These are phyloP conservation scores for Sporothrix phasma DNA, from an alignment of 2,329 filamentous ascomycete species.

Conservation along the genomic window DNA sequence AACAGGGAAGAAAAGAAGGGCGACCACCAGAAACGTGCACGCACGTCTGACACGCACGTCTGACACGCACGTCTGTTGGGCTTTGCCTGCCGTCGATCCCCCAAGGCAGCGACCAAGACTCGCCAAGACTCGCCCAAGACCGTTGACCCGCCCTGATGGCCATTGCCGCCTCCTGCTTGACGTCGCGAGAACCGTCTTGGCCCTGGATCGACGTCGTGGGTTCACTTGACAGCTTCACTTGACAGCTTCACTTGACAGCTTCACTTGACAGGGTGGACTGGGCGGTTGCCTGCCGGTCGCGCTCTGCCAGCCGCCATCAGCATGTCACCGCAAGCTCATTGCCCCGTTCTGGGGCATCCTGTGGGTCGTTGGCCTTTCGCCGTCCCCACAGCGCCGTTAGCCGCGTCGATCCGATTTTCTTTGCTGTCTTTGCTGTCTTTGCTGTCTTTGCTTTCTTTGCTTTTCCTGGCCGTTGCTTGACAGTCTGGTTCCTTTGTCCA, in stretches of 20 bases:
- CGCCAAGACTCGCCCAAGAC: neutral
- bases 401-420: conserved; percentile 3
- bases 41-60: too few relatives aligned
- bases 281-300: too few relatives aligned
- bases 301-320: too few relatives aligned
- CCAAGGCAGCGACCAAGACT: neutral
- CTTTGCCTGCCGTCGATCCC: neutral
- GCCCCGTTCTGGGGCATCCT: too few relatives aligned
- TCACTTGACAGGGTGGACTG: too few relatives aligned
- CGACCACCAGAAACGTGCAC: too few relatives aligned
- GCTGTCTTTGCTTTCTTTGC: neutral
- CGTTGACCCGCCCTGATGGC: neutral
- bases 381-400: neutral
- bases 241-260: too few relatives aligned
- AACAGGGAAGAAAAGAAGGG: neutral
- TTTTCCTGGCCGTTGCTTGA: neutral
- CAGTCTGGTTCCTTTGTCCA: neutral
- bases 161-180: too few relatives aligned
- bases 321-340: neutral
- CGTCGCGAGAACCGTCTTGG: too few relatives aligned
- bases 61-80: neutral
- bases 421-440: neutral
- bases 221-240: too few relatives aligned
- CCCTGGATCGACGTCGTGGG: neutral
- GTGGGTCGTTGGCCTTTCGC: neutral